phyloP scores from a whole-genome alignment of 805 yeast species.

The Metschnikowia hibisci region DNA sequence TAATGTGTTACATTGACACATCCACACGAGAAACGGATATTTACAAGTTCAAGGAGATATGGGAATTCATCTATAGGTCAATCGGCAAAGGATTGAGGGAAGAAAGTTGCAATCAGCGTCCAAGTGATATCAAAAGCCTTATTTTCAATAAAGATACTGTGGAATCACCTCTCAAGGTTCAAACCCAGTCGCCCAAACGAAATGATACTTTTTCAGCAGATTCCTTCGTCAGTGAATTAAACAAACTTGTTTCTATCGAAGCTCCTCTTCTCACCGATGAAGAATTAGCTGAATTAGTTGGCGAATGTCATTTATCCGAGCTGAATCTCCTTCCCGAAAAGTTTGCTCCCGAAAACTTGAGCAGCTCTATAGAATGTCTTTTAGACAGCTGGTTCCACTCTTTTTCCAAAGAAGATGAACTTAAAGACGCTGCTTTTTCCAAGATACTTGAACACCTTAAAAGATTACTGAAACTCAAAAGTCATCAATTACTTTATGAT shows the following conservation, averaged over 20 bases:
- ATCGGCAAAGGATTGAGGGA: constrained; percentile 20
- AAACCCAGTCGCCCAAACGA: constrained; percentile 17
- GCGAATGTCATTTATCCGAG: constrained; percentile 7
- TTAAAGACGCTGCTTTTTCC: constrained; percentile 12
- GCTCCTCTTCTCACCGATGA: constrained; percentile 9
- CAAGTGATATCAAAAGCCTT: constrained; percentile 5
- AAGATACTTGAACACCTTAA: constrained; percentile 15
- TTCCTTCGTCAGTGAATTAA: constrained; percentile 28
- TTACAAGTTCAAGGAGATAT: constrained; percentile 29
- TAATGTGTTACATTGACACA: constrained; percentile 33
- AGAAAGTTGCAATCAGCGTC: not conserved
- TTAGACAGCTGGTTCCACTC: constrained; percentile 7
- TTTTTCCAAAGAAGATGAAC: constrained; percentile 7
- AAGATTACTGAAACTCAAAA: constrained; percentile 1
- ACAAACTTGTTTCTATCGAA: constrained; percentile 16
- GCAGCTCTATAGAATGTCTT: constrained; percentile 2
- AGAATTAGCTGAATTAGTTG: constrained; percentile 18
- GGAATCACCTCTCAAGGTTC: constrained; percentile 36
- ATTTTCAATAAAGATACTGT: constrained; percentile 24
- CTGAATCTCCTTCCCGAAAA: constrained; percentile 5
- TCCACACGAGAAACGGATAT: constrained; percentile 30
- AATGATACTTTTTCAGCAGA: constrained; percentile 21
- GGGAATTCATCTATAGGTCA: constrained; percentile 32
- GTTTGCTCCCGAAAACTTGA: not conserved
- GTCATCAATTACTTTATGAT: constrained; percentile 4